Evolutionary conservation across 2,329 filamentous ascomycete genomes (phyloP).

Genomic region (Neonectria punicea): DNA sequence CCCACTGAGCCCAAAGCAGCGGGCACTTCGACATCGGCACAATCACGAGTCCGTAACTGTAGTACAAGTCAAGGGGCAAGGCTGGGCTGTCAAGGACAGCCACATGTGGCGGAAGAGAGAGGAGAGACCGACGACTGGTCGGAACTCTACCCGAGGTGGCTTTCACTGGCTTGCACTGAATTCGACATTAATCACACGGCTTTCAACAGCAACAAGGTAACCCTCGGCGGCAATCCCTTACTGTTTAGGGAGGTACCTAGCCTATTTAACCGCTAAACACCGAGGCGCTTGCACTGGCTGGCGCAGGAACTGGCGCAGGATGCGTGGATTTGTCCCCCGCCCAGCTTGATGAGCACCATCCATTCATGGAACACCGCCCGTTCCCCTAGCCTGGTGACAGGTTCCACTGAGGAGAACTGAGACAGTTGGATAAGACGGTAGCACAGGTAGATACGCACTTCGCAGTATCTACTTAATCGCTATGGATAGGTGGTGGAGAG

Average conservation of each 20-base stretch:
- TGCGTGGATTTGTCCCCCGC: slow-evolving; percentile 14
- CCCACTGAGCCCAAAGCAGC: neutral
- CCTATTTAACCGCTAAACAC: neutral
- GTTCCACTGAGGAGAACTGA: neutral
- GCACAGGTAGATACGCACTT: too few relatives aligned
- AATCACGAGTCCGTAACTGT: neutral
- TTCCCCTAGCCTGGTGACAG: neutral
- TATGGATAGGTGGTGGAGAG: neutral
- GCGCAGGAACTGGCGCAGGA: neutral
- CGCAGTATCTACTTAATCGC: too few relatives aligned
- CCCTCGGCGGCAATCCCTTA: neutral
- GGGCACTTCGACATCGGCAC: neutral
- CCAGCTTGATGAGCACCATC: slow-evolving; percentile 6
- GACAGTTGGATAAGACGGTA: neutral
- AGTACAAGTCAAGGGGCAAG: neutral
- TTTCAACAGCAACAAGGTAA: neutral
- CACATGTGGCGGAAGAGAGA: neutral
- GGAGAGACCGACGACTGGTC: neutral
- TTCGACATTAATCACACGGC: neutral
- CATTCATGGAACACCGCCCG: slow-evolving; percentile 1
- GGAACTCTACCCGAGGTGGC: neutral
- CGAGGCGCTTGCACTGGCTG: neutral
- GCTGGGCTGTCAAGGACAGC: neutral
- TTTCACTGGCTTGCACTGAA: neutral
- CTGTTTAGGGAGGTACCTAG: neutral